These are phyloP conservation scores for Podospora comata DNA, from an alignment of 495 filamentous ascomycete species.

Conservation along the genomic window DNA sequence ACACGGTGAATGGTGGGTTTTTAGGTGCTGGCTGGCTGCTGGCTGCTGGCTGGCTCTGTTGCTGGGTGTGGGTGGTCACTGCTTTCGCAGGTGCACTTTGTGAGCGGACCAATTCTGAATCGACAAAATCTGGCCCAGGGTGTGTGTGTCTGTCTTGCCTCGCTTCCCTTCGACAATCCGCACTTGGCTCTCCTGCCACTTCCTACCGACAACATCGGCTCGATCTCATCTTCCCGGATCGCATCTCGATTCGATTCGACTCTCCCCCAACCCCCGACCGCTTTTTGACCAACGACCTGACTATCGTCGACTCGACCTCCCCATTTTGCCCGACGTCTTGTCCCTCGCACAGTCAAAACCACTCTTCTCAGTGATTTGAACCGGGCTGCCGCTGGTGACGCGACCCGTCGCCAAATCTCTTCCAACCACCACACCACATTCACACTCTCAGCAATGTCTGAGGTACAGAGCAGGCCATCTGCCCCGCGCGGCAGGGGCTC, in stretches of 20 bases:
- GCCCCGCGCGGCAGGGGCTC: conserved; percentile 47
- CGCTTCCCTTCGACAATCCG: conserved; percentile 24
- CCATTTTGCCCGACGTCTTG: conserved; percentile 35
- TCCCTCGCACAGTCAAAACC: conserved; percentile 16
- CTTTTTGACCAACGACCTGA: conserved; percentile 23
- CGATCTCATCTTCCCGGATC: conserved; percentile 36
- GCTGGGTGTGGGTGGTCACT: conserved; percentile 24
- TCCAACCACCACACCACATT: conserved; percentile 25
- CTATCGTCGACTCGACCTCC: conserved; percentile 26
- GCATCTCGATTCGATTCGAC: conserved; percentile 26
- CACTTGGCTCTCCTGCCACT: conserved; percentile 21
- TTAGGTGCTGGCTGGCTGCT: neutral
- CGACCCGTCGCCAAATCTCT: conserved; percentile 40
- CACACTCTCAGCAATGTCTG: conserved; percentile 70
- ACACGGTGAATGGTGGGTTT: conserved; percentile 5
- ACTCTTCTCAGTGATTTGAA: conserved; percentile 12
- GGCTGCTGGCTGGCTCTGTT: conserved; percentile 13
- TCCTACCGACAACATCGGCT: conserved; percentile 26
- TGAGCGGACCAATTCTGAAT: conserved; percentile 33
- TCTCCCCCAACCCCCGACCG: conserved; percentile 29
- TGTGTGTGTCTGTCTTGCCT: conserved; percentile 23
- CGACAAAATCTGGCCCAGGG: conserved; percentile 31
- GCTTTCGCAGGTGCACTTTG: conserved; percentile 17
- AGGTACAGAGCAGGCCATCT: conserved; percentile 76
- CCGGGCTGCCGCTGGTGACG: conserved; percentile 38